Evolutionary conservation across 1,284 basidiomycete genomes (phyloP), one percentile per base, ranked within the genome.

Genomic region (Anthracocystis panici-leucophaei): DNA sequence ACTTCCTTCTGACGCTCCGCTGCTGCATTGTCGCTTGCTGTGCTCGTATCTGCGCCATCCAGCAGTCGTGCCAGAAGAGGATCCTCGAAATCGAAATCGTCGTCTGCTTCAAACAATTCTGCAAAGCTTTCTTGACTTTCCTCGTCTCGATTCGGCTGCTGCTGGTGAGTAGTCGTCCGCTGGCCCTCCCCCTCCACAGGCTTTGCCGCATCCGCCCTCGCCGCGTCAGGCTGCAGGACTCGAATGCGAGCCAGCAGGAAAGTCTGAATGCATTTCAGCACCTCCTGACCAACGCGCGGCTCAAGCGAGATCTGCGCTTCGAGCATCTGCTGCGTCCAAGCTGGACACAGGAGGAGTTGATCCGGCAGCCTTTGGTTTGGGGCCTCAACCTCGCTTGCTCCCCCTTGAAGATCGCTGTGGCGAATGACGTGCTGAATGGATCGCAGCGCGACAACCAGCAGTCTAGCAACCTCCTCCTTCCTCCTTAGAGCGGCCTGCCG

Each of bases 91-190:
- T 87, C 87, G 31, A 87, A 74, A 71, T 91, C 89, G 45, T 90
- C 84, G 60, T 87, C 87, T 7, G 63, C 66, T 31, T 89, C 87
- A 50, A 84, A 86, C 29, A 89, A 86, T 67, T 94, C 92, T 4
- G 71, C 75, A 81, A 94, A 92, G 76, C 92, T 95, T 72, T 94
- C 93, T 77, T 91, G 88, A 88, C 58, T 89, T 87, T 66, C 88
- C 14, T 59, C 57, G 54, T 45, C 38, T 40, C 65, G 23, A 20
- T 12, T 42, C 14, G 20, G 56, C 55, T 45, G 61, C 35, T 42
- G 45, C 14, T 46, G 58, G 46, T 44, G 29, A n/a, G 18, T 23
- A 12, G n/a, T 14, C 11, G 16, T 21, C n/a, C 42, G 14, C 31
- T 16, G 46, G 16, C 12, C 35, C 25, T 33, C n/a, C 21, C 18